These are phyloP conservation scores for Ascocoryne sarcoides DNA, from an alignment of 2,329 filamentous ascomycete species.

Conservation along the genomic window DNA sequence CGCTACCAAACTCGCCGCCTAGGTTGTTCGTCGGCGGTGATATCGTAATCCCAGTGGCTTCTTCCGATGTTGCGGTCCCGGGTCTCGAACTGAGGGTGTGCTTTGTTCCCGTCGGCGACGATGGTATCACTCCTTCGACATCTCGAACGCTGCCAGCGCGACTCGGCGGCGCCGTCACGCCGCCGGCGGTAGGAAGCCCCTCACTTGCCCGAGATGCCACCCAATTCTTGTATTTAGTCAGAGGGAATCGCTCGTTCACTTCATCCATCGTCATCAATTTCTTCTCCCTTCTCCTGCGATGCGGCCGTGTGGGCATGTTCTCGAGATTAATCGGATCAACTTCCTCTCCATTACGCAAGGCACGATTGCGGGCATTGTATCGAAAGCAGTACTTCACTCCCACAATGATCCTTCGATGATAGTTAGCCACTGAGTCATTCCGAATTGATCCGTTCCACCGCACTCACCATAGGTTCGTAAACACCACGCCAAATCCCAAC, in stretches of 20 bases:
- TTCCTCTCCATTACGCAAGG: constrained; percentile 65
- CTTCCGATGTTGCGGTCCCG: constrained; percentile 13
- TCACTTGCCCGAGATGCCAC: constrained; percentile 73
- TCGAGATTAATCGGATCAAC: constrained; percentile 84
- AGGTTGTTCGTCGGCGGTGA: constrained; percentile 11
- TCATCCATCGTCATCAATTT: constrained; percentile 99
- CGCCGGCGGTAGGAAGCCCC: constrained; percentile 75
- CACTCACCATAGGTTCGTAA: constrained; percentile 93
- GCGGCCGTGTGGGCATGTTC: constrained; percentile 67
- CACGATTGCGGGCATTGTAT: constrained; percentile 90
- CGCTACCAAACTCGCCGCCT: constrained; percentile 5
- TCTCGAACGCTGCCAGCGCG: constrained; percentile 65
- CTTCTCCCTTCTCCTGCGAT: constrained; percentile 86
- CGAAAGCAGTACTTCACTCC: constrained; percentile 99
- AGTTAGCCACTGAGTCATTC: too few relatives aligned
- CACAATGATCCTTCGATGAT: constrained; percentile 78
- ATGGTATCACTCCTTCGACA: constrained; percentile 46
- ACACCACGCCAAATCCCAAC: constrained; percentile 93
- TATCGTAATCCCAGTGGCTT: constrained; percentile 8
- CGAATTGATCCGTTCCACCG: too few relatives aligned
- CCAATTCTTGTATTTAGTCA: constrained; percentile 96
- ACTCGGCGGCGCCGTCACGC: constrained; percentile 67
- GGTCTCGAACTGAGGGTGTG: constrained; percentile 29
- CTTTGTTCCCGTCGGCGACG: constrained; percentile 26
- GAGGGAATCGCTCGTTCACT: constrained; percentile 93